Evolutionary conservation across 2,329 filamentous ascomycete species (phyloP).

Genomic region (Talaromyces sp.): DNA sequence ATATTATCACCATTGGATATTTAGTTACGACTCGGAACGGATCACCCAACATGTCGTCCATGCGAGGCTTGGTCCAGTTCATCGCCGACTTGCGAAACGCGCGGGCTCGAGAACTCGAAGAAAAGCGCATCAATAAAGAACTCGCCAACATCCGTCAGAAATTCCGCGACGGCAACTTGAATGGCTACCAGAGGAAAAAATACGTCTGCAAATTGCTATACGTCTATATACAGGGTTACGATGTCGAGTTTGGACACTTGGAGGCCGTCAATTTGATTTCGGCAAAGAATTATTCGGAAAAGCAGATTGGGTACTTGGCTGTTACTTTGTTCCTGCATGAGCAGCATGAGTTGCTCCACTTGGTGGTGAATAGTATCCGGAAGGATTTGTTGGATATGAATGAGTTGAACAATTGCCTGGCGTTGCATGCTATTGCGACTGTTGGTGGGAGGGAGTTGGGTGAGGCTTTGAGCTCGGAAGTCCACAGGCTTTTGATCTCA

Average conservation of each 20-base stretch:
- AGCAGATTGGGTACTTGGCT: conserved; percentile 97
- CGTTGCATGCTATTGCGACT: conserved; percentile 95
- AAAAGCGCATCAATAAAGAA: conserved; percentile 99
- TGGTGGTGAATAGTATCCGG: conserved; percentile 97
- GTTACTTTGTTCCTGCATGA: conserved; percentile 97
- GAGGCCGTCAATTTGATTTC: conserved; percentile 98
- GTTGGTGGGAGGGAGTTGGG: conserved; percentile 96
- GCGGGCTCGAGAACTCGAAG: conserved; percentile 88
- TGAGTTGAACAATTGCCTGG: conserved; percentile 95
- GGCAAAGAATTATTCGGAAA: conserved; percentile 95
- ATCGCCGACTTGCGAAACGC: conserved; percentile 96
- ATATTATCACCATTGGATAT: not conserved
- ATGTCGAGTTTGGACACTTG: conserved; percentile 97
- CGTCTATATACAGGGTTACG: conserved; percentile 98
- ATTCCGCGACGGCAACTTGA: conserved; percentile 92
- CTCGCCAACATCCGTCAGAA: conserved; percentile 97
- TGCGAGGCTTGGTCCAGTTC: conserved; percentile 85
- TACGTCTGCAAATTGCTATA: conserved; percentile 99
- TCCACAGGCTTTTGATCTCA: conserved; percentile 89
- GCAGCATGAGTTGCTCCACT: conserved; percentile 88
- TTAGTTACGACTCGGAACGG: not conserved
- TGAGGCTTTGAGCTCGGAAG: conserved; percentile 85
- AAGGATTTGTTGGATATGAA: conserved; percentile 94
- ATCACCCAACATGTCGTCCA: conserved; percentile 41
- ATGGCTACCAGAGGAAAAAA: conserved; percentile 99